phyloP scores from a whole-genome alignment of 768 basidiomycete genomes.

The Terana coerulea region DNA sequence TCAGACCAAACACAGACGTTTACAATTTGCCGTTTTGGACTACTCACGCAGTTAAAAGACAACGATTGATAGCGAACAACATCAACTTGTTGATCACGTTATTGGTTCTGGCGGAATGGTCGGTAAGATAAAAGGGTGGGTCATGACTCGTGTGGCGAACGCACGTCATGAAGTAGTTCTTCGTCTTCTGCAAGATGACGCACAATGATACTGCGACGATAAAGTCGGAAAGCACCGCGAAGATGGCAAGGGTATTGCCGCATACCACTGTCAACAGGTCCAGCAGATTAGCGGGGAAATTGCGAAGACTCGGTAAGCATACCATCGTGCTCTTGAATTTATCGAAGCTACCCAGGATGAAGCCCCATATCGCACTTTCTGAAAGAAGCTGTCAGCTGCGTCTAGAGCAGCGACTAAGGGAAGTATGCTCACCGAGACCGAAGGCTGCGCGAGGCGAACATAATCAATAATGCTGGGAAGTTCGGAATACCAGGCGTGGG shows the following conservation, averaged over 20 bases:
- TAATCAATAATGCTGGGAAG: too few relatives aligned
- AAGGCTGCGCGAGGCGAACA: conserved; percentile 9
- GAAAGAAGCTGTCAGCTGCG: not conserved
- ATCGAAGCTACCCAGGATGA: conserved; percentile 2
- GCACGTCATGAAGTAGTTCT: conserved; percentile 14
- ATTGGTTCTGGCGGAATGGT: conserved; percentile 32
- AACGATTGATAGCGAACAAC: conserved; percentile 48
- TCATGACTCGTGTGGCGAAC: conserved; percentile 13
- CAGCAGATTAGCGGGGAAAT: not conserved
- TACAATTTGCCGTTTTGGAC: not conserved
- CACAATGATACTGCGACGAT: conserved; percentile 41
- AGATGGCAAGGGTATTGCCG: conserved; percentile 40
- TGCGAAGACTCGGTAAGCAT: not conserved
- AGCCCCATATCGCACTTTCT: conserved; percentile 5
- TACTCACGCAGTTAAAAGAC: conserved; percentile 44
- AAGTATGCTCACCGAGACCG: conserved; percentile 6
- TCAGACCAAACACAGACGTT: not conserved
- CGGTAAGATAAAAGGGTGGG: not conserved
- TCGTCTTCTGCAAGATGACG: conserved; percentile 35
- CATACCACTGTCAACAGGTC: conserved; percentile 2
- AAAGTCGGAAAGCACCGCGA: conserved; percentile 42
- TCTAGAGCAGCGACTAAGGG: not conserved
- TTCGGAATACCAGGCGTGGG: not conserved
- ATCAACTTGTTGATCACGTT: conserved; percentile 39
- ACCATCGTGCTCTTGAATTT: conserved; percentile 5